phyloP scores from a whole-genome alignment of 192 early-diverging fungal species.

The Linnemannia hyalina region DNA sequence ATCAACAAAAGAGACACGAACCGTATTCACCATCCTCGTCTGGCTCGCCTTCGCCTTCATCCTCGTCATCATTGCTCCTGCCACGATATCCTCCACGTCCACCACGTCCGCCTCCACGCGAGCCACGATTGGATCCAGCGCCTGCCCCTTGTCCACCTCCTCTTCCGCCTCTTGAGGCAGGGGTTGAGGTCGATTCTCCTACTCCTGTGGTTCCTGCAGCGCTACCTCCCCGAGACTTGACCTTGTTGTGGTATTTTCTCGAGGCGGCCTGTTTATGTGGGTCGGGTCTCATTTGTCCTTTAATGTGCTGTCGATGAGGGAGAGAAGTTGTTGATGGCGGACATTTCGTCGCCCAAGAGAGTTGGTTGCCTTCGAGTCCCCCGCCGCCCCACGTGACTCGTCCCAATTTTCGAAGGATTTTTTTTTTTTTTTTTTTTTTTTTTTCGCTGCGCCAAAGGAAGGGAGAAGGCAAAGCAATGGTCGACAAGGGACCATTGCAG shows the following conservation, averaged over 20 bases:
- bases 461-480: not conserved
- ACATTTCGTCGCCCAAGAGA: not conserved
- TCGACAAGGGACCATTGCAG: not conserved
- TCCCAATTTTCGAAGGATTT: not conserved
- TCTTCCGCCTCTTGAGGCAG: not conserved
- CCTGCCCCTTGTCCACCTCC: conserved; percentile 14
- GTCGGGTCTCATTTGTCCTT: conserved; percentile 45
- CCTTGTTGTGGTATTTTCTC: conserved; percentile 51
- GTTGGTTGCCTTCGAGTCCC: not conserved
- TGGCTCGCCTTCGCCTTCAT: not conserved
- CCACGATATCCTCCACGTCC: conserved; percentile 28
- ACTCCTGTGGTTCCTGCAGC: conserved; percentile 9
- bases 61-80: conserved; percentile 5
- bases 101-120: conserved; percentile 3
- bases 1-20: not conserved
- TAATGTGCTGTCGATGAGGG: not conserved
- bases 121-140: not conserved
- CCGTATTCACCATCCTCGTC: conserved; percentile 18
- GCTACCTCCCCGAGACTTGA: conserved; percentile 26
- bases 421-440: not conserved
- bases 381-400: not conserved
- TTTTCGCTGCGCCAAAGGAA: not conserved
- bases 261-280: conserved; percentile 56
- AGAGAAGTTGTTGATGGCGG: not conserved
- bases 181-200: conserved; percentile 7